Base-by-base conservation (phyloP, 495 filamentous ascomycete genomes). In the Lasiosphaeria miniovina region DNA sequence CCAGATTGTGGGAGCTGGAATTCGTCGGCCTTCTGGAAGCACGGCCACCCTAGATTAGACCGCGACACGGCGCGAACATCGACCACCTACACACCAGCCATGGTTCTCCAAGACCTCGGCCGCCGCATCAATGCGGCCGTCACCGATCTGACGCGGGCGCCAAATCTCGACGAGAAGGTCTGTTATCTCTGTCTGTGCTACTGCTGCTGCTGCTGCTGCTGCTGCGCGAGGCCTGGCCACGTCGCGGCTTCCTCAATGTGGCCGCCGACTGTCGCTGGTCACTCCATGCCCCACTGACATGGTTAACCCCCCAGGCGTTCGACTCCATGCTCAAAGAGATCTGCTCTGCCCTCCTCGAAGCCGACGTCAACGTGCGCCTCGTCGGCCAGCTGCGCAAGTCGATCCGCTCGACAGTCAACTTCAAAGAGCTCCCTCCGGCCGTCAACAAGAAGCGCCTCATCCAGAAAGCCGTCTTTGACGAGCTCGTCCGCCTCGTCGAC, bases 291-390 rank as follows among this genome's bases (percentile, higher is more conserved):
- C 24, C 43, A 50, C 58, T 59, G 49, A 64, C 62, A 17, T 56
- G 17, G 4, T 24, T 0, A 24, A 55, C n/a, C 48, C 31, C 34
- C 41, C 71, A 97, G 93, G 91, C 91, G 8, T 96, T 99, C 76
- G 94, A 99, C 79, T 82, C 82, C 63, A 98, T 99, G 95, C 80
- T 99, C 64, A 97, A 97, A 72, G 90, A 96, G 74, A 98, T 99
- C 57, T 94, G 90, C 68, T 84, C 90, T 52, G 94, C 94, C 58
- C 87, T 99, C 34, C 81, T 97, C 61, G 91, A 95, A 80, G 91
- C 95, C 71, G 94, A 99, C 72, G 84, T 99, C 57, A 99, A 98
- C 71, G 88, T 98, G 59, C 86, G 87, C 67, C 91, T 99, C n/a
- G 94, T 99, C 33, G 85, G 87, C 68, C 84, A 84, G 61, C 88